Evolutionary conservation across 805 yeast species (phyloP).

Genomic region (Yueomyces sp.): DNA sequence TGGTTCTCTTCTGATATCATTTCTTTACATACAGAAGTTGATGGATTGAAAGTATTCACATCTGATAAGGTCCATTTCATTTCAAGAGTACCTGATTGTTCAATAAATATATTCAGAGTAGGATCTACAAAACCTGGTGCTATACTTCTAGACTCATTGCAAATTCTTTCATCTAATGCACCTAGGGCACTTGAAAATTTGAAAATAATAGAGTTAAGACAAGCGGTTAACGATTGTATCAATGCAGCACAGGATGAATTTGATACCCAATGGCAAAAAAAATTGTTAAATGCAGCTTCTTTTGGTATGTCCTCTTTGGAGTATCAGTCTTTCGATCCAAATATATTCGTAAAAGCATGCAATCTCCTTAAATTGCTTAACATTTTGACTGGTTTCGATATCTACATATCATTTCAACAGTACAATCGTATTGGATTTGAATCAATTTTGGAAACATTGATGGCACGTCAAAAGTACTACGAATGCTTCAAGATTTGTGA

Average conservation of each 20-base stretch:
- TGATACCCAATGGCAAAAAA: constrained; percentile 68
- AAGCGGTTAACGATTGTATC: constrained; percentile 62
- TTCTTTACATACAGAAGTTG: constrained; percentile 38
- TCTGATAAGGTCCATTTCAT: constrained; percentile 44
- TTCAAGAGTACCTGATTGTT: constrained; percentile 43
- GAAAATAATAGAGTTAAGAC: constrained; percentile 34
- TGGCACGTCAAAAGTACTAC: constrained; percentile 45
- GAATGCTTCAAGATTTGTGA: constrained; percentile 51
- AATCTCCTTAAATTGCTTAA: constrained; percentile 55
- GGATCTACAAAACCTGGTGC: constrained; percentile 82
- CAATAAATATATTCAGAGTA: constrained; percentile 55
- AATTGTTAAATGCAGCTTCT: constrained; percentile 62
- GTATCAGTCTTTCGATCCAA: constrained; percentile 40
- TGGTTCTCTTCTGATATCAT: constrained; percentile 33
- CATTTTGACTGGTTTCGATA: constrained; percentile 50
- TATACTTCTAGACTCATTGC: constrained; percentile 66
- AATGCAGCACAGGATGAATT: constrained; percentile 68
- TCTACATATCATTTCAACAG: constrained; percentile 52
- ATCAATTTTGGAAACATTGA: constrained; percentile 40
- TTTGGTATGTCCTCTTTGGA: constrained; percentile 62
- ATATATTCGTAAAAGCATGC: constrained; percentile 48
- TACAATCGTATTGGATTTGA: constrained; percentile 39
- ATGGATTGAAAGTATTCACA: constrained; percentile 63
- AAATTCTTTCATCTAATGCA: constrained; percentile 48
- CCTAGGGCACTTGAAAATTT: constrained; percentile 76